phyloP scores from a whole-genome alignment of 2,329 filamentous ascomycete species.

The Davidsoniella neocaledoniae region DNA sequence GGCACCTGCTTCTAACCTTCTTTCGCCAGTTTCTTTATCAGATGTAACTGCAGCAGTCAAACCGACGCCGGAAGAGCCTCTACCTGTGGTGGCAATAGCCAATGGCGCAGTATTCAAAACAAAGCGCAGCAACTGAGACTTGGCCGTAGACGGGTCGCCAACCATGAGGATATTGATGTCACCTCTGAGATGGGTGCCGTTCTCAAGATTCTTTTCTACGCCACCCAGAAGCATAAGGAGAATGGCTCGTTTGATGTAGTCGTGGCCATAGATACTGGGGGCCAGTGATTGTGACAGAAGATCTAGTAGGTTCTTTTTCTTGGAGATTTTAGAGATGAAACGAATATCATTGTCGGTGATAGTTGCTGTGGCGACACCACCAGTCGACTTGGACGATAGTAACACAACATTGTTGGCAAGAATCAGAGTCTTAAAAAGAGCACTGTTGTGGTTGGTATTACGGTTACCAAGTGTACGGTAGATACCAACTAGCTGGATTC shows the following conservation, averaged over 20 bases:
- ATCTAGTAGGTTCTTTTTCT: conserved; percentile 87
- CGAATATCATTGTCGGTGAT: conserved; percentile 96
- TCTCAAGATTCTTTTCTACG: conserved; percentile 97
- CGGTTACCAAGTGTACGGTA: conserved; percentile 89
- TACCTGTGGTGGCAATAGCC: conserved; percentile 91
- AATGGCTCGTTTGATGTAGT: conserved; percentile 96
- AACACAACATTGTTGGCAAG: conserved; percentile 91
- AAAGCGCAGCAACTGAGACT: conserved; percentile 93
- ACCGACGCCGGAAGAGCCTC: conserved; percentile 94
- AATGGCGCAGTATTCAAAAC: conserved; percentile 93
- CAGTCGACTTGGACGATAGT: conserved; percentile 88
- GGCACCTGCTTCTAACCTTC: conserved; percentile 85
- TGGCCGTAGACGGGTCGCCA: conserved; percentile 93
- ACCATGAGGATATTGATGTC: conserved; percentile 99
- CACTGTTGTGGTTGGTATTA: conserved; percentile 78
- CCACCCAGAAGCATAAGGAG: conserved; percentile 87
- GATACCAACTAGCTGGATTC: conserved; percentile 92
- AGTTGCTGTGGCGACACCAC: conserved; percentile 74
- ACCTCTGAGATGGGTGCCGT: conserved; percentile 91
- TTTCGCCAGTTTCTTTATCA: conserved; percentile 93
- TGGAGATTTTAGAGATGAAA: conserved; percentile 95
- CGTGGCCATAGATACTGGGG: conserved; percentile 91
- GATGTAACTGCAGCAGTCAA: conserved; percentile 89
- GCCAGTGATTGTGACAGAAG: conserved; percentile 85
- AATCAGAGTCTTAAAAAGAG: conserved; percentile 85